Evolutionary conservation across 176 grass and related monocot genomes (phyloP).

Genomic region (Pontederia crassipes): DNA sequence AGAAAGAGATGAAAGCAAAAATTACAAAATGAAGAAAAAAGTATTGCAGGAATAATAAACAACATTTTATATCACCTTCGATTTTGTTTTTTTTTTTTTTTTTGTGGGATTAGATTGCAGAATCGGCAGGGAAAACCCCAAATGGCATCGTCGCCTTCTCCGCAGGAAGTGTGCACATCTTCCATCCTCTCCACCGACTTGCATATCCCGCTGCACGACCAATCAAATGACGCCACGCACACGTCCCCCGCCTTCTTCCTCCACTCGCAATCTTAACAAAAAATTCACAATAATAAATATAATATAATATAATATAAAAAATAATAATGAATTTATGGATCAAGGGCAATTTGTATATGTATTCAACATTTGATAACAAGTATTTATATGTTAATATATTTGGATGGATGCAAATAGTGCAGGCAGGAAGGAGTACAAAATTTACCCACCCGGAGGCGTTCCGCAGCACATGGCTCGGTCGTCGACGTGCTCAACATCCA

Average conservation of each 20-base stretch:
- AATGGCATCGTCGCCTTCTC: background rate
- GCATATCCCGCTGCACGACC: conserved; percentile 7
- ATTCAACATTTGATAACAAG: background rate
- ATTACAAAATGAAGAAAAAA: too few relatives aligned
- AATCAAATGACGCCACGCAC: conserved; percentile 10
- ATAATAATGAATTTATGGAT: background rate
- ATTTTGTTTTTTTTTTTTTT: too few relatives aligned
- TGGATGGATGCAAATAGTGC: background rate
- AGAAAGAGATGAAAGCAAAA: too few relatives aligned
- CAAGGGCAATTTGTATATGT: background rate
- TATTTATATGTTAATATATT: background rate
- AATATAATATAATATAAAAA: background rate
- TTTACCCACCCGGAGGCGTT: conserved; percentile 77
- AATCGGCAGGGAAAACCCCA: background rate
- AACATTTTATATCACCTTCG: too few relatives aligned
- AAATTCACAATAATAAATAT: background rate
- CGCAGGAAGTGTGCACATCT: background rate
- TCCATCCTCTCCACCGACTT: conserved; percentile 6
- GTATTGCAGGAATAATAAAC: too few relatives aligned
- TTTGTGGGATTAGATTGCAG: background rate
- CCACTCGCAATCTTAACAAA: conserved; percentile 9
- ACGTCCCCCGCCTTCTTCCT: background rate
- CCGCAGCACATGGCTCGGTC: conserved; percentile 76
- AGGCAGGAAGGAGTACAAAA: too few relatives aligned
- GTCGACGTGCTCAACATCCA: conserved; percentile 79